phyloP scores from a whole-genome alignment of 495 filamentous ascomycete genomes.

The Rostrohypoxylon terebratum region DNA sequence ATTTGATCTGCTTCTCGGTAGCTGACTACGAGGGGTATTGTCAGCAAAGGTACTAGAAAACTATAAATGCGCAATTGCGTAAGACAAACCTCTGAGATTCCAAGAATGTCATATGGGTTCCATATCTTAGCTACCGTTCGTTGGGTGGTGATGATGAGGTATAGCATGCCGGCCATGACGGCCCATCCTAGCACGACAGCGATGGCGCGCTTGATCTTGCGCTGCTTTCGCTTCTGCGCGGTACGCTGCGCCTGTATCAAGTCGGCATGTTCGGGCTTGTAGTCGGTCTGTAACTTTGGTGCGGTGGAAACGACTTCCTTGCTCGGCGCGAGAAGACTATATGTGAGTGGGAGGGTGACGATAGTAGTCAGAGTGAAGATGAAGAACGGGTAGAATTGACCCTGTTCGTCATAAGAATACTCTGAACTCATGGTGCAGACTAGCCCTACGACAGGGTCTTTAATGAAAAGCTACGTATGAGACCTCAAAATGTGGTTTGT shows the following conservation, averaged over 20 bases:
- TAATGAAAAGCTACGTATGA: conserved; percentile 6
- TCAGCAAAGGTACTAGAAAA: conserved; percentile 21
- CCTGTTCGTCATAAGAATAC: conserved; percentile 98
- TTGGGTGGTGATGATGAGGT: conserved; percentile 85
- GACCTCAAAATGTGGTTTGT: conserved; percentile 22
- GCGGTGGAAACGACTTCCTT: conserved; percentile 71
- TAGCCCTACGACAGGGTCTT: conserved; percentile 50
- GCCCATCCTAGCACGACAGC: conserved; percentile 81
- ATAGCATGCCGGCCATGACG: conserved; percentile 91
- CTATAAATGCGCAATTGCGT: conserved; percentile 22
- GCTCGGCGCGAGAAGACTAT: conserved; percentile 80
- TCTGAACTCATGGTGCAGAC: conserved; percentile 85
- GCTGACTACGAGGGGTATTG: conserved; percentile 66
- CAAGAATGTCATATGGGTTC: conserved; percentile 95
- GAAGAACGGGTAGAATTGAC: conserved; percentile 99
- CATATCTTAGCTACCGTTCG: conserved; percentile 81
- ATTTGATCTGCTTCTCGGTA: conserved; percentile 89
- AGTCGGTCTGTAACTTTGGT: conserved; percentile 70
- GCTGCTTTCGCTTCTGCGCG: conserved; percentile 89
- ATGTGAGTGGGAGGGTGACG: conserved; percentile 91
- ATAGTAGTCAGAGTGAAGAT: conserved; percentile 89
- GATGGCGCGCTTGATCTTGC: conserved; percentile 86
- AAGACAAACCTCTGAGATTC: conserved; percentile 77
- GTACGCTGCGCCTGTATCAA: conserved; percentile 85
- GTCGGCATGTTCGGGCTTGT: conserved; percentile 82